phyloP scores from a whole-genome alignment of 192 early-diverging fungal species.

The Pilobolus umbonatus region DNA sequence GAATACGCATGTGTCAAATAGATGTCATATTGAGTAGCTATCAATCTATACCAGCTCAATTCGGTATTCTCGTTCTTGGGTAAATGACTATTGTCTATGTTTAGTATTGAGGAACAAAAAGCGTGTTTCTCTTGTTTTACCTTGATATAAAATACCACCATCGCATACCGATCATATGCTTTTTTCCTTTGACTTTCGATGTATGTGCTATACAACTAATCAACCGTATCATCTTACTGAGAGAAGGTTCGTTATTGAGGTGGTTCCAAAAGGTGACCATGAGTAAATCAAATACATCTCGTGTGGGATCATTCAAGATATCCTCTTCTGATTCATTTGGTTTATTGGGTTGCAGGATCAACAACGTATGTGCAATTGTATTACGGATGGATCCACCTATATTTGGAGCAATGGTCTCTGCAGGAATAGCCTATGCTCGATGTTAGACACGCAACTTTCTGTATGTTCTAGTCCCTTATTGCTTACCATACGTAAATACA shows the following conservation, averaged over 20 bases:
- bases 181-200: conserved; percentile 2
- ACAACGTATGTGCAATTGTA: background rate
- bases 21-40: conserved; percentile 7
- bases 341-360: background rate
- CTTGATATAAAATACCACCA: conserved; percentile 30
- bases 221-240: conserved; percentile 16
- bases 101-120: background rate
- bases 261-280: conserved; percentile 18
- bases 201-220: conserved; percentile 14
- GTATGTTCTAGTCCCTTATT: background rate
- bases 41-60: background rate
- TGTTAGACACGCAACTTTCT: background rate
- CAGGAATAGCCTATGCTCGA: conserved; percentile 18
- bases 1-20: conserved; percentile 7
- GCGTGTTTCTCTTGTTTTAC: conserved; percentile 6
- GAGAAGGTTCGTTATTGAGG: background rate
- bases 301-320: conserved; percentile 5
- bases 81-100: background rate
- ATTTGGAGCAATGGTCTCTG: conserved; percentile 22
- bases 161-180: conserved; percentile 24
- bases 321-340: conserved; percentile 9
- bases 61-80: background rate
- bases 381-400: conserved; percentile 21
- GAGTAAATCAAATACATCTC: conserved; percentile 24
- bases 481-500: conserved; percentile 29